Evolutionary conservation across 441 rosid species (phyloP), one percentile per base, ranked within the genome.

Genomic region (Mallotus repandus): DNA sequence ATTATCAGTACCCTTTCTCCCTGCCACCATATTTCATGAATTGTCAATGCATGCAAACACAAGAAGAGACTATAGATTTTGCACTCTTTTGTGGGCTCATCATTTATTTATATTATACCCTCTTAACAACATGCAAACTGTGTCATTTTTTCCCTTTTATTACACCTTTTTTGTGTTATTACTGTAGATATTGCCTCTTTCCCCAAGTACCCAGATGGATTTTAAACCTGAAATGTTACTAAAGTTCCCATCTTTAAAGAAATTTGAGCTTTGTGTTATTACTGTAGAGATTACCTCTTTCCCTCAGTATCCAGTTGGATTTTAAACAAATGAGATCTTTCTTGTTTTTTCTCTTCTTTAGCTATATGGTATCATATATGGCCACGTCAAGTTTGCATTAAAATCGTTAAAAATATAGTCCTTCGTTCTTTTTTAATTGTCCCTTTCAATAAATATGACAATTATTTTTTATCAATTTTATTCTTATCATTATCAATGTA

Each of bases 21-120:
- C 66, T 29, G 35, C 78, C 73, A 63, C 68, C 46, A 68, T 53
- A 56, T 21, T 14, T 38, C 73, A 11, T 69, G 56, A 66, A 65
- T 48, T 63, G 55, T 43, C 64, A 22, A 60, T 18, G 19, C 9
- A 12, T 14, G 35, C 12, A 32, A 25, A 7, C 48, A 45, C 48
- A 7, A 45, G 10, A 45, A 45, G 16, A 41, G 48, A 9, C 0
- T 5, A 19, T 2, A 21, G 29, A 25, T 46, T 11, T 32, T 53
- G 58, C 13, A 16, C 19, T 7, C 52, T 12, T 4, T 16, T 45
- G 73, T 69, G 68, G 78, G 58, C 60, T 74, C 62, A 6, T 60
- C 22, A 38, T 38, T 6, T 38, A 38, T 38, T 38, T 4, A 38
- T n/a, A 5, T 19, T 38, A 38, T 32, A 52, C 3, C 12, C 29